Percentiles rank a stretch among this genome's conserved stretches.
These are phyloP conservation scores for Umbelopsis vinacea DNA, from an alignment of 192 early-diverging fungal genomes.

Conservation along the genomic window DNA sequence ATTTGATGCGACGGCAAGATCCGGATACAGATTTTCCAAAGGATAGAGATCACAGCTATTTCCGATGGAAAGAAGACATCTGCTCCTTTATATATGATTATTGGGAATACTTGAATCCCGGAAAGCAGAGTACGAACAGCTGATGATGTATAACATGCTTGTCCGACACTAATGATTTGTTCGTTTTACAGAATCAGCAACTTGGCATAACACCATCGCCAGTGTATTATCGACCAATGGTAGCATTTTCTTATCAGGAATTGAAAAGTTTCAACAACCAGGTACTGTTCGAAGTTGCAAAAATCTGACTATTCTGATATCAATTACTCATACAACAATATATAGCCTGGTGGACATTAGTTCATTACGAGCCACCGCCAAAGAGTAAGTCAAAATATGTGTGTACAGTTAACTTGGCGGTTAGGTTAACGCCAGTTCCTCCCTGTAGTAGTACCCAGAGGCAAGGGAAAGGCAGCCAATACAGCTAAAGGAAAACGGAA, in stretches of 20 bases:
- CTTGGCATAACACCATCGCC: constrained; percentile 88
- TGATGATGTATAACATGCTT: background rate
- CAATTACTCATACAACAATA: constrained; percentile 26
- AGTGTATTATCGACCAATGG: constrained; percentile 82
- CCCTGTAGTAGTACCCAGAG: background rate
- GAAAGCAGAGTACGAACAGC: constrained; percentile 61
- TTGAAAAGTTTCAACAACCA: constrained; percentile 68
- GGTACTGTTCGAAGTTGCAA: constrained; percentile 49
- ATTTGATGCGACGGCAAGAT: constrained; percentile 54
- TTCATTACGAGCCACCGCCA: constrained; percentile 50
- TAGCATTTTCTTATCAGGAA: constrained; percentile 74
- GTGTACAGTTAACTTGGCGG: background rate
- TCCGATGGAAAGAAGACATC: constrained; percentile 82
- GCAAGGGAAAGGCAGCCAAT: background rate
- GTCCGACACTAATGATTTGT: background rate
- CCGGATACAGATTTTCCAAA: constrained; percentile 38
- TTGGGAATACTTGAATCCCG: constrained; percentile 76
- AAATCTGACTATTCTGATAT: constrained; percentile 37
- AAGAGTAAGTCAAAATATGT: constrained; percentile 27
- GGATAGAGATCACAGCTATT: constrained; percentile 63
- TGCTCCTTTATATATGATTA: constrained; percentile 76
- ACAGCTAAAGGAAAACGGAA: constrained; percentile 21
- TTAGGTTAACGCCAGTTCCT: background rate
- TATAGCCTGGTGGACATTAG: constrained; percentile 59
- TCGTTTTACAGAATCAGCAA: constrained; percentile 61